Evolutionary conservation across 23 red algal species (phyloP), one percentile per base, ranked within the genome.

Genomic region (Gracilariopsis chorda): DNA sequence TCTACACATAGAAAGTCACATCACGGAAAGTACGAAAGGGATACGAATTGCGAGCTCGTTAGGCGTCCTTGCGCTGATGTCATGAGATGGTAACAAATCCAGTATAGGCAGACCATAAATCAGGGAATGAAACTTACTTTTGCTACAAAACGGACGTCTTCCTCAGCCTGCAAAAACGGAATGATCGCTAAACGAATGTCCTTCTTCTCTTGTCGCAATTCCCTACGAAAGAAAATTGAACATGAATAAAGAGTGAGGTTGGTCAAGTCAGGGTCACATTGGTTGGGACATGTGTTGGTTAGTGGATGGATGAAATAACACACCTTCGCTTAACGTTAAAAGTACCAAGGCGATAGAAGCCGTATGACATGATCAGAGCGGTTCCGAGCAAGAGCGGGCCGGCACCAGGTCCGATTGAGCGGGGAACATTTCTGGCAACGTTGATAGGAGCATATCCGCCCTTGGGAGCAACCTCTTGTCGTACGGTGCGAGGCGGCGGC

Each of bases 141-240:
- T 67, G 43, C 32, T 29, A 98, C 88, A 80, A 83, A 93, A 47
- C 83, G 78, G 20, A 69, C 82, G 65, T 98, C 96, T 30, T 95
- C 83, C 62, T 98, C 96, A n/a, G 92, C 92, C 64, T 98, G 96
- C 48, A 98, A 69, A 42, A 95, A 87, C 32, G 96, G 96, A 25
- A 77, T 95, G 42, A 98, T 82, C 30, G 77, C 68, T 34, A 88
- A 59, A 12, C 96, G 91, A 41, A 98, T 71, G 20, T 92, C 79
- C 37, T 69, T 77, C 23, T 90, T 82, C 77, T 98, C 96, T 75
- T 78, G 70, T 48, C 80, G 78, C 8, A 98, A 90, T 53, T 92
- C 51, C 68, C 87, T 86, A 39, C 25, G 4, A 45, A 67, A 24
- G 10, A 1, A 75, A 75, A 62, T 42, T 24, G 24, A 3, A 75